phyloP scores from a whole-genome alignment of 2,329 filamentous ascomycete species.

The Monosporascus sp. region DNA sequence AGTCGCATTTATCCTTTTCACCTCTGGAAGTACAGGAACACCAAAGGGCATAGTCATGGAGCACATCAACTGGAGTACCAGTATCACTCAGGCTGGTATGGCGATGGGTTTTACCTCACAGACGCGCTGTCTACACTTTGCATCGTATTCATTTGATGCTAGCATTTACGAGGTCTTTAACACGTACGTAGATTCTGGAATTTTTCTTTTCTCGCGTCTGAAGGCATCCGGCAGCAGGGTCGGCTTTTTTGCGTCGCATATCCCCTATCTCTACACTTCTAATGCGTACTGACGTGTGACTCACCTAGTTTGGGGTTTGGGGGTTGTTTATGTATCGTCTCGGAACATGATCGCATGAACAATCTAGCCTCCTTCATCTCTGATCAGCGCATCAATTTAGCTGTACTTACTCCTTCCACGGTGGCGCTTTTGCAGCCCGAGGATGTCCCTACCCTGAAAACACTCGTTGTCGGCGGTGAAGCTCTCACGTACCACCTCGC shows the following conservation, averaged over 20 bases:
- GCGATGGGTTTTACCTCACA: neutral
- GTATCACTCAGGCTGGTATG: neutral
- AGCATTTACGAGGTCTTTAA: neutral
- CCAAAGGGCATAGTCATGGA: neutral
- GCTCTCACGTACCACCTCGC: no score
- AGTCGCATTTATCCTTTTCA: neutral
- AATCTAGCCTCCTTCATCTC: neutral
- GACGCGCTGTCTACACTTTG: neutral
- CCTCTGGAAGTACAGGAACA: neutral
- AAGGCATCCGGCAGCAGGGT: no score
- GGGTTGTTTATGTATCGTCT: neutral
- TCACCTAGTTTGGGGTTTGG: neutral
- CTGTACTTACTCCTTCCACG: no score
- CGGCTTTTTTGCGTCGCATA: no score
- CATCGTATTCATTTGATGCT: neutral
- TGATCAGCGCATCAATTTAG: no score
- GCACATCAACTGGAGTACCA: neutral
- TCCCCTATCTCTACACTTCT: no score
- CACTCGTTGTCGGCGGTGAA: no score
- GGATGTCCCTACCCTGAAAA: no score
- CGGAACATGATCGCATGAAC: neutral
- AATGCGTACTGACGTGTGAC: no score
- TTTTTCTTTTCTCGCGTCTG: no score
- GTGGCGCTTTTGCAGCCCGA: no score
- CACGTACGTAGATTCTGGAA: neutral